Percentiles rank a stretch among this genome's conserved stretches.
Evolutionary conservation across 2,329 filamentous ascomycete species (phyloP).

Genomic region (Colletotrichum australisinense): DNA sequence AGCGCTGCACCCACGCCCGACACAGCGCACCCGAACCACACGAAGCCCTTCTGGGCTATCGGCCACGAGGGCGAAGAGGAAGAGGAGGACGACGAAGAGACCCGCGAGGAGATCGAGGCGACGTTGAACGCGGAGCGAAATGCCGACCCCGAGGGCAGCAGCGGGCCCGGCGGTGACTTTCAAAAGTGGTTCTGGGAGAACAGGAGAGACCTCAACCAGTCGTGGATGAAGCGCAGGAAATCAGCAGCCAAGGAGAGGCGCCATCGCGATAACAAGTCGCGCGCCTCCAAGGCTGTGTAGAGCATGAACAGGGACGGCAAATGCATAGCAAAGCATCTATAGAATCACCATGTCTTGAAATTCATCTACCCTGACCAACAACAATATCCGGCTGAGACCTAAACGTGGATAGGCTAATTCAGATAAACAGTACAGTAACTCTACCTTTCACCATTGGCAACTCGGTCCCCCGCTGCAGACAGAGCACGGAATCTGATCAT

Average conservation of each 20-base stretch:
- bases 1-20: conserved; percentile 96
- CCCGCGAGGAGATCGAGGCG: conserved; percentile 43
- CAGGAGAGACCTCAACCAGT: conserved; percentile 71
- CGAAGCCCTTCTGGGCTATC: conserved; percentile 68
- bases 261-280: conserved; percentile 72
- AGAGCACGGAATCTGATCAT: neutral
- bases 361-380: neutral
- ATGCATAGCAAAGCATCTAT: conserved; percentile 5
- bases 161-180: conserved; percentile 59
- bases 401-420: neutral
- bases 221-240: conserved; percentile 75
- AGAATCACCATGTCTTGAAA: neutral
- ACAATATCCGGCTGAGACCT: too few species aligned
- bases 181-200: conserved; percentile 78
- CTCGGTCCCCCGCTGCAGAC: neutral
- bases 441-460: neutral
- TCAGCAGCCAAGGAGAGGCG: conserved; percentile 73
- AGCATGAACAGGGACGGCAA: neutral
- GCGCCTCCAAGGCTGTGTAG: conserved; percentile 55
- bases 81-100: conserved; percentile 50
- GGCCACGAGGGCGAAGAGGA: conserved; percentile 59
- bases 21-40: conserved; percentile 80
- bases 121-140: conserved; percentile 42
- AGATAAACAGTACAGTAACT: neutral
- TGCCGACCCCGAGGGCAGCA: conserved; percentile 36